These are phyloP conservation scores for Wickerhamomyces sydowiorum DNA, from an alignment of 805 yeast species.

Conservation along the genomic window DNA sequence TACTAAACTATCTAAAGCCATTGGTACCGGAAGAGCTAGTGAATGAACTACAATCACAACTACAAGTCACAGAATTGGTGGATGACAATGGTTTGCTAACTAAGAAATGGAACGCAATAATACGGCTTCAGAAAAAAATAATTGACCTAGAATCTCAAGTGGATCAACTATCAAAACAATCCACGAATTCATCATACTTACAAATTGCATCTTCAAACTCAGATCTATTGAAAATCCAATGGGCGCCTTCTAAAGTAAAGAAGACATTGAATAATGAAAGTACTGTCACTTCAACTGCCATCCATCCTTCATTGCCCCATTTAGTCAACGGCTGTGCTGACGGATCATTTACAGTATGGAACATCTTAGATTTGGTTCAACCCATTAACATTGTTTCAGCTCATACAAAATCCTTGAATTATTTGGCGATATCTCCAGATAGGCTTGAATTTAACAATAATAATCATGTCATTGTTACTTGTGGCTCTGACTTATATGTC, in stretches of 20 bases:
- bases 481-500: constrained; percentile 47
- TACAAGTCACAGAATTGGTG: constrained; percentile 13
- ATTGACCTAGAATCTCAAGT: constrained; percentile 63
- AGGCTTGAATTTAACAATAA: constrained; percentile 19
- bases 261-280: constrained; percentile 30
- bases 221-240: constrained; percentile 14
- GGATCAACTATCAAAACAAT: constrained; percentile 39
- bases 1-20: constrained; percentile 42
- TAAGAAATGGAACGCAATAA: constrained; percentile 84
- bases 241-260: constrained; percentile 21
- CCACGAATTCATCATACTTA: constrained; percentile 31
- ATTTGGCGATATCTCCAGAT: constrained; percentile 49
- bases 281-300: constrained; percentile 53
- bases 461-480: constrained; percentile 34
- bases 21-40: constrained; percentile 9
- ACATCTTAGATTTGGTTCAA: constrained; percentile 48
- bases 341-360: constrained; percentile 73
- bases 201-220: constrained; percentile 11
- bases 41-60: constrained; percentile 16
- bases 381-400: constrained; percentile 65
- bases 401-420: constrained; percentile 66
- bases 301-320: constrained; percentile 72
- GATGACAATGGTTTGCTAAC: constrained; percentile 39
- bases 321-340: constrained; percentile 59
- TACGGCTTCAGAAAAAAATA: constrained; percentile 69